Base-by-base conservation (phyloP, 2,329 filamentous ascomycete species). In the Nemania abortiva region DNA sequence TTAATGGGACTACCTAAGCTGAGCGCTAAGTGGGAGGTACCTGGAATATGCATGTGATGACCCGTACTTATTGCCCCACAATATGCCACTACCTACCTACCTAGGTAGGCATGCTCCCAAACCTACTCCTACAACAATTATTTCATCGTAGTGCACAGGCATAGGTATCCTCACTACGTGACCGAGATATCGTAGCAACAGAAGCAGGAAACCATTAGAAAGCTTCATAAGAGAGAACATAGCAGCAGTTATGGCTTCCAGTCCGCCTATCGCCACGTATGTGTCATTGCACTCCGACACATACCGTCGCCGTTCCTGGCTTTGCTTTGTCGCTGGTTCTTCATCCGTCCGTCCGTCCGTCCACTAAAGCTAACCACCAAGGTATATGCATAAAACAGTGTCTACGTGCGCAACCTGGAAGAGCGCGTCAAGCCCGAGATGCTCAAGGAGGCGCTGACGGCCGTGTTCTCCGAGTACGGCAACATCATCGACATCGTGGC, bases 401-500 rank as follows among this genome's bases (percentile, higher is more conserved):
- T 91, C 62, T 91, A 91, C 76, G 87, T 90, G 65, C 92, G 91
- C 76, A 98, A 98, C 80, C 90, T 99, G 68, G 93, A 98, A 82
- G 96, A 98, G 85, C 90, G 92, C 78, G 90, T 97, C 81, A 97
- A 97, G 80, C 86, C 93, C 66, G 91, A 94, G 39, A 83, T 89
- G 10, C 86, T 98, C 63, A 92, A 91, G 73, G 88, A 91, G 73
- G 88, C 92, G 0, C 86, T 99, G 18, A 84, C 82, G 24, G 89
- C 91, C 71, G 87, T 98, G 76, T 98, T 98, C 83, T 90, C 90
- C 71, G 93, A 97, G 81, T 98, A 96, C 81, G 96, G 96, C 72
- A 90, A 85, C 66, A 89, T 97, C 70, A 83, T 97, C 74, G 94
- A 97, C 71, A 89, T 97, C 60, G 88, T 97, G 68, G 93, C 93